phyloP scores from a whole-genome alignment of 495 filamentous ascomycete species.

The Corynascus novoguineensis region DNA sequence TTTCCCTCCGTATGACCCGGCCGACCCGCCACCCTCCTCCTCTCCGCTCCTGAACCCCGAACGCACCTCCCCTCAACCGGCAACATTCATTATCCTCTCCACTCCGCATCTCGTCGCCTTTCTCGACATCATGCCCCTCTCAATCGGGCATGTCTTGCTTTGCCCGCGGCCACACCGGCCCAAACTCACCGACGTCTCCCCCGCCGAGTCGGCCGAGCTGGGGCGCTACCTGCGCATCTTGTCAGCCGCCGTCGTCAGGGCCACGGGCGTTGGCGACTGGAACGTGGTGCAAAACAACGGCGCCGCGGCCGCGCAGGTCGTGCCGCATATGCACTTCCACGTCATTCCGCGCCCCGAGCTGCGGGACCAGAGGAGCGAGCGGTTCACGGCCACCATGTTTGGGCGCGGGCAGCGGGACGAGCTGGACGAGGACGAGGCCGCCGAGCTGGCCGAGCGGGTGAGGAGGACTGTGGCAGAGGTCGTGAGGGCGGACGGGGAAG shows the following conservation, averaged over 20 bases:
- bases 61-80: slow-evolving; percentile 32
- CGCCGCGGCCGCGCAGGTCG: slow-evolving; percentile 77
- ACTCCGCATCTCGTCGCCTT: slow-evolving; percentile 72
- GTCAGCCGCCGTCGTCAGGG: slow-evolving; percentile 60
- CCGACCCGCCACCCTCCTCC: slow-evolving; percentile 28
- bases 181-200: slow-evolving; percentile 61
- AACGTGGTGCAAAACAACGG: slow-evolving; percentile 97
- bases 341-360: slow-evolving; percentile 69
- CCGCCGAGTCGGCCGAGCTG: slow-evolving; percentile 53
- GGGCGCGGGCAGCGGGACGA: slow-evolving; percentile 76
- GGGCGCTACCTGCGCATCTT: slow-evolving; percentile 70
- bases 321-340: slow-evolving; percentile 89
- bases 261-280: slow-evolving; percentile 66
- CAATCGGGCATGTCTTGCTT: slow-evolving; percentile 71
- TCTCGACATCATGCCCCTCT: slow-evolving; percentile 83
- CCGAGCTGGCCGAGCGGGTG: slow-evolving; percentile 54
- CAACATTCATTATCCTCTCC: slow-evolving; percentile 66
- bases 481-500: slow-evolving; percentile 45
- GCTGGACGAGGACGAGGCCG: slow-evolving; percentile 80
- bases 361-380: slow-evolving; percentile 41
- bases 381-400: slow-evolving; percentile 68
- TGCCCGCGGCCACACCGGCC: slow-evolving; percentile 64
- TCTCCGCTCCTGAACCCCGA: slow-evolving; percentile 32
- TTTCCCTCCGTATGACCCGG: slow-evolving; percentile 43
- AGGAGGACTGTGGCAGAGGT: slow-evolving; percentile 54